These are phyloP conservation scores for Aplosporella prunicola DNA, from an alignment of 2,329 filamentous ascomycete genomes.

Conservation along the genomic window DNA sequence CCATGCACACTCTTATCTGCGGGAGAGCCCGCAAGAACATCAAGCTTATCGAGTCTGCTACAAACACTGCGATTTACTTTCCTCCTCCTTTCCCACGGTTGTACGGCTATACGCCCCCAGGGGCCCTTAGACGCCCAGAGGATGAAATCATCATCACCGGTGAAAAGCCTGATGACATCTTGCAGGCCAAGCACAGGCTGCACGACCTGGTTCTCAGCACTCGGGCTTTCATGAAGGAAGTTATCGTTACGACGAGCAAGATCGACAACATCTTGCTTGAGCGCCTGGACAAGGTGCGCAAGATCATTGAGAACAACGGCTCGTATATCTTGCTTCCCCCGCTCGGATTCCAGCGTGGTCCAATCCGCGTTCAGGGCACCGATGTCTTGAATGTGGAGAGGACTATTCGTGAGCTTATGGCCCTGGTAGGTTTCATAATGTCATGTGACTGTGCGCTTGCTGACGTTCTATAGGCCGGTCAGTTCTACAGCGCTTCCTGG, in stretches of 20 bases:
- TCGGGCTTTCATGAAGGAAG: constrained; percentile 75
- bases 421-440: constrained; percentile 52
- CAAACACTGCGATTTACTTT: constrained; percentile 96
- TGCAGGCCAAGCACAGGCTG: constrained; percentile 81
- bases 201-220: constrained; percentile 74
- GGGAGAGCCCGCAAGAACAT: constrained; percentile 94
- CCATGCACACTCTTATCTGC: constrained; percentile 84
- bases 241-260: constrained; percentile 80
- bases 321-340: constrained; percentile 90
- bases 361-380: constrained; percentile 82
- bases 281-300: constrained; percentile 89
- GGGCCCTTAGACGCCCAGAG: constrained; percentile 70
- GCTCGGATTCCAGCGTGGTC: constrained; percentile 72
- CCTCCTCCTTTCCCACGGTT: constrained; percentile 87
- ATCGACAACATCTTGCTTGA: constrained; percentile 89
- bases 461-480: constrained; percentile 57
- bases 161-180: constrained; percentile 72
- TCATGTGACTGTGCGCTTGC: constrained; percentile 15
- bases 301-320: constrained; percentile 94
- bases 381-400: constrained; percentile 92
- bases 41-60: constrained; percentile 91
- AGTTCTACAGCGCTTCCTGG: constrained; percentile 97
- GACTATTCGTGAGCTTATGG: constrained; percentile 92
- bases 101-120: constrained; percentile 79
- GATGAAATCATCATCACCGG: constrained; percentile 94